Evolutionary conservation across 2,329 filamentous ascomycete genomes (phyloP).

Genomic region (Fusarium sp.): DNA sequence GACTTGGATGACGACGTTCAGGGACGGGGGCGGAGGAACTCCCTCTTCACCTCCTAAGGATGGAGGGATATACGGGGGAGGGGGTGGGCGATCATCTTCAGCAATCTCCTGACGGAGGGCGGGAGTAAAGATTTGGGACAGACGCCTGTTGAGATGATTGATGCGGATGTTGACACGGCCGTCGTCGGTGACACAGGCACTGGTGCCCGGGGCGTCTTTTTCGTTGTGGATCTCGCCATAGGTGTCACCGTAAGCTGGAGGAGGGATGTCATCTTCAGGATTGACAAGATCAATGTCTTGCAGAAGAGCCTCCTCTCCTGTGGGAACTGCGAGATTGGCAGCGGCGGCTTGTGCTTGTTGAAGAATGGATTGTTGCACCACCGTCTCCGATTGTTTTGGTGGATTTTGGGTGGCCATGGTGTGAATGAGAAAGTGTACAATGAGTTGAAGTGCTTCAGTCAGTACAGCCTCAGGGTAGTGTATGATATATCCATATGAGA

Average conservation of each 20-base stretch:
- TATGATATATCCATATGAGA: neutral
- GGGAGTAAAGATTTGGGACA: constrained; percentile 76
- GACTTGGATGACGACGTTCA: constrained; percentile 81
- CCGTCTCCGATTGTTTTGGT: neutral
- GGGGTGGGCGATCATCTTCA: constrained; percentile 56
- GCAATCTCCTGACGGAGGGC: constrained; percentile 69
- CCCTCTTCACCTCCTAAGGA: constrained; percentile 73
- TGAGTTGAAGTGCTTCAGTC: neutral
- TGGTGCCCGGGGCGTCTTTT: neutral
- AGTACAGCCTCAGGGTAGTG: neutral
- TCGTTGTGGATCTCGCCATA: neutral
- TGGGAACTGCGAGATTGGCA: neutral
- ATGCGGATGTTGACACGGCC: constrained; percentile 85
- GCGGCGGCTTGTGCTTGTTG: neutral
- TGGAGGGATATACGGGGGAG: constrained; percentile 78
- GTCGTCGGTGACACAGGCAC: constrained; percentile 60
- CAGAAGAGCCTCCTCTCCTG: neutral
- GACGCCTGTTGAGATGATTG: constrained; percentile 73
- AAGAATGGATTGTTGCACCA: neutral
- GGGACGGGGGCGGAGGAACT: constrained; percentile 67
- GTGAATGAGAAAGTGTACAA: too few species aligned
- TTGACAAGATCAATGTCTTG: neutral
- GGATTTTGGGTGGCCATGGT: neutral
- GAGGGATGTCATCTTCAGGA: neutral
- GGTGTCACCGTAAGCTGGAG: neutral